phyloP scores from a whole-genome alignment of 768 basidiomycete genomes.

The Lactarius deliciosus region DNA sequence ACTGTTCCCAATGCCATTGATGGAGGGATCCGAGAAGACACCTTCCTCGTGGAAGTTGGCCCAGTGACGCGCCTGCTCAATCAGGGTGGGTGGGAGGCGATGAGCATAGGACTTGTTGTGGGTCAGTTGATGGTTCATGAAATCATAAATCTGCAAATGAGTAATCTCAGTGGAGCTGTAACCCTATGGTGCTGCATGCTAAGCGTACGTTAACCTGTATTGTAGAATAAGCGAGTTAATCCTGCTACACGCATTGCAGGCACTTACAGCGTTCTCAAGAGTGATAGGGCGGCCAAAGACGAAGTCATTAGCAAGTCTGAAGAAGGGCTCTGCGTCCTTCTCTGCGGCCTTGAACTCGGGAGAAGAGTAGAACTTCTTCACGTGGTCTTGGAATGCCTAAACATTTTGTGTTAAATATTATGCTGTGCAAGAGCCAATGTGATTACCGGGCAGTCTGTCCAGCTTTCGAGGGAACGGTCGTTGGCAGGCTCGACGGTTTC shows the following conservation, averaged over 20 bases:
- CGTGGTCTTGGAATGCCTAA: conserved; percentile 66
- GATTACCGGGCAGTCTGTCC: conserved; percentile 61
- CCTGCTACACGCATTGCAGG: neutral
- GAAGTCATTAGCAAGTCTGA: conserved; percentile 63
- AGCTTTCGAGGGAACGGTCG: conserved; percentile 81
- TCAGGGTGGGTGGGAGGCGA: conserved; percentile 74
- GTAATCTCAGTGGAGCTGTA: conserved; percentile 3
- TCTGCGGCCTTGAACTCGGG: conserved; percentile 61
- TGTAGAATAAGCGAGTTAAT: conserved; percentile 26
- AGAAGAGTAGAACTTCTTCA: conserved; percentile 59
- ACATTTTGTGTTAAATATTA: neutral
- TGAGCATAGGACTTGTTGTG: conserved; percentile 84
- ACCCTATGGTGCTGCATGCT: neutral
- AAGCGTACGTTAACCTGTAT: conserved; percentile 71
- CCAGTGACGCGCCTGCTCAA: conserved; percentile 70
- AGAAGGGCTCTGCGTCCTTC: conserved; percentile 62
- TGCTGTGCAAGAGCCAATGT: conserved; percentile 1
- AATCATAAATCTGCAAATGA: conserved; percentile 64
- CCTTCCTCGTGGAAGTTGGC: conserved; percentile 81
- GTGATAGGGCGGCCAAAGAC: conserved; percentile 65
- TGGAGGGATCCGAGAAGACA: conserved; percentile 63
- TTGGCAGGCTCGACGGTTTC: conserved; percentile 86
- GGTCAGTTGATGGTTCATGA: conserved; percentile 66
- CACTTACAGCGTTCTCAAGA: conserved; percentile 67
- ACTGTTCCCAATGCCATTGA: conserved; percentile 78